Base-by-base conservation (phyloP, 371 early-diverging fungal species). In the Mucor mucedo region DNA sequence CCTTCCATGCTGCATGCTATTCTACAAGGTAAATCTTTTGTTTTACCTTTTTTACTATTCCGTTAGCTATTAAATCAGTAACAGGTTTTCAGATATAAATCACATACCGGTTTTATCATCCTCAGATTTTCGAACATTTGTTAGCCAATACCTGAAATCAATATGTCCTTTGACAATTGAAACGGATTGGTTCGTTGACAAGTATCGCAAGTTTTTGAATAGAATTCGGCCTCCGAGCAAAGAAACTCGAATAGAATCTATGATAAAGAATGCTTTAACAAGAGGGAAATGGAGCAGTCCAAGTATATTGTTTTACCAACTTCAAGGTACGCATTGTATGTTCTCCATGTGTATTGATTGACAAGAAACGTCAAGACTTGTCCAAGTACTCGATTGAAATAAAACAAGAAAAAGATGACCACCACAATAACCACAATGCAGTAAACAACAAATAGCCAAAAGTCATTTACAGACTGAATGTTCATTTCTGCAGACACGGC, bases 201-300 rank as follows among this genome's bases (percentile, higher is more conserved):
- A 70, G 70, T 91, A 92, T 39, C 89, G 84, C 39, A 93, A 69
- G 65, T 92, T 91, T 62, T 87, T 88, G 75, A 95, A 95, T 47
- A 93, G 78, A 47, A 95, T 81, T 63, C 91, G 86, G 29, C 93
- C 95, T 9, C 90, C 90, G 11, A 95, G 70, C 2, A 91, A 79
- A 0, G 92, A 87, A 41, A 95, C 80, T 52, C 89, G 85, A 29
- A 95, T 62, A 1, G 94, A 91, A 48, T 90, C 95, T 95, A 69
- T 8, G 21, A 47, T 21, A 21, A 47, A 6, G 1, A 16, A 39
- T 33, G 1, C 21, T 21, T 21, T 21, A 21, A 1, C 21, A 21
- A 21, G 21, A 21, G 21, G 1, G 21, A 21, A 21, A 21, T 21
- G 21, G 21, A 21, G 21, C 21, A 21, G 21, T 21, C 21, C 21